A percentile compares a stretch with the other conserved stretches of the same genome.
Evolutionary conservation across 2,329 filamentous ascomycete genomes (phyloP).

Genomic region (Polytolypa hystricis): DNA sequence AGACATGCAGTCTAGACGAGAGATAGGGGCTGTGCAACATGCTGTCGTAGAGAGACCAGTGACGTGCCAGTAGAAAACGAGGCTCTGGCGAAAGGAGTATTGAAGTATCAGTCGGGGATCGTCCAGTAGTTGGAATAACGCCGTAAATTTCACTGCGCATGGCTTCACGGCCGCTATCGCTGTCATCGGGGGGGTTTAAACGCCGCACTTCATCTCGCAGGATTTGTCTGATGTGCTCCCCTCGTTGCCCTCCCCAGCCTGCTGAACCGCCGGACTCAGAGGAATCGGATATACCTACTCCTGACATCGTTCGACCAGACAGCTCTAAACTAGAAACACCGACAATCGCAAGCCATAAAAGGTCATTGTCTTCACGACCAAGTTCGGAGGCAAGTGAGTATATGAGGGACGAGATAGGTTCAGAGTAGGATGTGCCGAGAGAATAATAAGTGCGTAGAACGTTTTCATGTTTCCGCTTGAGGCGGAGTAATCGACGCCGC

Average conservation of each 20-base stretch:
- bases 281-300: constrained; percentile 53
- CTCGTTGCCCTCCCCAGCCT: constrained; percentile 72
- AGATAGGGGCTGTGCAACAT: constrained; percentile 97
- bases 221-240: constrained; percentile 72
- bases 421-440: constrained; percentile 79
- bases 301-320: constrained; percentile 74
- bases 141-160: constrained; percentile 57
- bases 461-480: constrained; percentile 66
- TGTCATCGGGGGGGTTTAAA: constrained; percentile 65
- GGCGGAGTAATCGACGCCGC: constrained; percentile 58
- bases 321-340: constrained; percentile 90
- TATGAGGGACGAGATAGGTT: constrained; percentile 87
- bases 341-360: constrained; percentile 90
- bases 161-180: constrained; percentile 48
- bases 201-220: constrained; percentile 88
- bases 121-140: constrained; percentile 79
- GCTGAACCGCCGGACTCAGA: constrained; percentile 44
- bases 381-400: constrained; percentile 92
- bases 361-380: constrained; percentile 89
- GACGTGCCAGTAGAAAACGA: constrained; percentile 79
- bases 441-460: constrained; percentile 75
- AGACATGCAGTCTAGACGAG: constrained; percentile 82
- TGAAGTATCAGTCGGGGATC: constrained; percentile 79
- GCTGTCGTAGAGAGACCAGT: constrained; percentile 96
- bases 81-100: constrained; percentile 91